Conservation (phyloP, 305 asterid genomes). For the Fraxinus albicans region DNA sequence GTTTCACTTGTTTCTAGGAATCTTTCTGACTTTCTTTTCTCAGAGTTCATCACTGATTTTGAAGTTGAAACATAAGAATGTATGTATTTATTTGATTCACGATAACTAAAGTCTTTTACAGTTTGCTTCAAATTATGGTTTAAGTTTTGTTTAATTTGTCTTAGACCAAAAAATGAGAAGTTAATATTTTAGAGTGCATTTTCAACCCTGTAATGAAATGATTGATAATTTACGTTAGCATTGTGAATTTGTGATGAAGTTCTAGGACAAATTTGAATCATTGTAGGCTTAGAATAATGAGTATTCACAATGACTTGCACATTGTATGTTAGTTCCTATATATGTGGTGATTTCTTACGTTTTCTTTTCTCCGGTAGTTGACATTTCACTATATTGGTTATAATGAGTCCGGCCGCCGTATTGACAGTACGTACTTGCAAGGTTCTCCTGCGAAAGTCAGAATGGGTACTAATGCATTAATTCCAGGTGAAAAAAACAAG, state of each 20-base stretch:
- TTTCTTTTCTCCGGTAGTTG: constrained; percentile 46
- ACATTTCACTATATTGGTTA: constrained; percentile 85
- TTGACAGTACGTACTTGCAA: constrained; percentile 89
- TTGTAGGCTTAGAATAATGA: not conserved
- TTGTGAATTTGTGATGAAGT: too few species aligned
- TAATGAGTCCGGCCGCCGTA: constrained; percentile 93
- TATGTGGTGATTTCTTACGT: not conserved
- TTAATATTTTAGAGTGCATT: not conserved
- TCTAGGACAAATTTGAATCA: not conserved
- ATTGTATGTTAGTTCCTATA: not conserved
- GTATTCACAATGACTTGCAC: not conserved
- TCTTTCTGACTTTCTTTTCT: constrained; percentile 14
- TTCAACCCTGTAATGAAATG: not conserved
- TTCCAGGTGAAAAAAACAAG: constrained; percentile 65
- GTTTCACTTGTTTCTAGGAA: constrained; percentile 21
- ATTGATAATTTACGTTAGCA: not conserved
- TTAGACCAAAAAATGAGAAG: not conserved
- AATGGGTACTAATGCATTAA: constrained; percentile 77
- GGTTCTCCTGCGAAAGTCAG: constrained; percentile 93
- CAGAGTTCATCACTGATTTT: not conserved
- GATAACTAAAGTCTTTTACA: not conserved
- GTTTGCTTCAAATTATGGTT: not conserved
- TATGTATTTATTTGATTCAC: not conserved
- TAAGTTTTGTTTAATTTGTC: not conserved
- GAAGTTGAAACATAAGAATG: not conserved